Evolutionary conservation across 805 yeast species (phyloP).

Genomic region (Kodamaea jinghongensis): DNA sequence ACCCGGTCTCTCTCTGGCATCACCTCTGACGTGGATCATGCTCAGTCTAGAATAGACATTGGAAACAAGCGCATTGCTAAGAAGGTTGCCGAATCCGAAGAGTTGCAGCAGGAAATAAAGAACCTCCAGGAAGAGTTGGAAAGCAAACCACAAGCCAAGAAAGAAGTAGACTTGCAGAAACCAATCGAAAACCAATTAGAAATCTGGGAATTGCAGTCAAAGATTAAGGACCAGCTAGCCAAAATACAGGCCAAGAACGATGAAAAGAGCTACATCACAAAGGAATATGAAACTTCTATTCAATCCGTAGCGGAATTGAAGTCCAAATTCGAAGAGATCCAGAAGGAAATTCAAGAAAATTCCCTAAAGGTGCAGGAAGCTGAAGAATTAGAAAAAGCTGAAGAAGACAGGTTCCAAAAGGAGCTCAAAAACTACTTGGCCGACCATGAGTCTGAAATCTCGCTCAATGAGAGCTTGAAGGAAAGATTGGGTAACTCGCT

Average conservation of each 20-base stretch:
- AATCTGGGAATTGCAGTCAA: slow-evolving; percentile 46
- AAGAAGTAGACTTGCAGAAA: slow-evolving; percentile 26
- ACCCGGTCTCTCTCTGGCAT: slow-evolving; percentile 46
- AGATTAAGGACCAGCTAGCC: slow-evolving; percentile 41
- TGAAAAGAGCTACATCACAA: slow-evolving; percentile 63
- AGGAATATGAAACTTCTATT: slow-evolving; percentile 55
- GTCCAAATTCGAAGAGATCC: slow-evolving; percentile 20
- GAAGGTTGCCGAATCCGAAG: slow-evolving; percentile 31
- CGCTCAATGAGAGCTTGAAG: slow-evolving; percentile 22
- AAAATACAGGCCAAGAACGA: slow-evolving; percentile 47
- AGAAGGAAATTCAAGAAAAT: slow-evolving; percentile 17
- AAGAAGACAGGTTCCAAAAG: slow-evolving; percentile 18
- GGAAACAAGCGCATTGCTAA: slow-evolving; percentile 31
- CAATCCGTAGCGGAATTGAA: slow-evolving; percentile 48
- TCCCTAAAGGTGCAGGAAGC: slow-evolving; percentile 21
- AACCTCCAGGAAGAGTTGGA: slow-evolving; percentile 13
- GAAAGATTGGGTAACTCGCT: slow-evolving; percentile 31
- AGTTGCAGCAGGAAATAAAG: slow-evolving; percentile 20
- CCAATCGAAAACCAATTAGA: slow-evolving; percentile 32
- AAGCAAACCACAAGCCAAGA: neutral
- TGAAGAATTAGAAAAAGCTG: slow-evolving; percentile 6
- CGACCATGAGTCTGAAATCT: slow-evolving; percentile 23
- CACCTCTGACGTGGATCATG: slow-evolving; percentile 44
- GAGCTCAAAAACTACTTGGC: slow-evolving; percentile 19
- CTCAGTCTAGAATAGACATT: slow-evolving; percentile 31